Evolutionary conservation across 192 early-diverging fungal genomes (phyloP), one percentile per base, ranked within the genome.

Genomic region (Thamnidium elegans): DNA sequence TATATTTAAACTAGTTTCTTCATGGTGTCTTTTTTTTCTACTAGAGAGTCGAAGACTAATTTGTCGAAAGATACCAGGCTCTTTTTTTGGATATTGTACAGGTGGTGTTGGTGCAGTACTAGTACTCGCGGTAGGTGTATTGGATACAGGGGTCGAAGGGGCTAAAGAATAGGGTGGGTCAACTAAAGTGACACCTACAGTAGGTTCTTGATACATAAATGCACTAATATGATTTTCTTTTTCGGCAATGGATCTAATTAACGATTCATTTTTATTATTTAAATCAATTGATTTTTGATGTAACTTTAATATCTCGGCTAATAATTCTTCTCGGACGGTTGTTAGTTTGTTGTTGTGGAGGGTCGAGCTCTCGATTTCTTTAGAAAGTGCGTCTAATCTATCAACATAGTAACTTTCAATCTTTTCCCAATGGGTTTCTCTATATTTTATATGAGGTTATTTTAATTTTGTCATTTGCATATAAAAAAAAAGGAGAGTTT

Each of bases 211-310:
- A 45, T 59, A 59, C 58, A 59, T 59, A 19, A 59, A 59, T 45
- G 58, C 58, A 43, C 58, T 59, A 19, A 59, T 59, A 44, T 59
- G 36, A 26, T 59, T 59, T 15, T 59, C 58, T 45, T 59, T 43
- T 42, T 59, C 58, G 10, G 58, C 58, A 45, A 59, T 59, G 21
- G 39, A 19, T 14, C 58, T 39, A 45, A 36, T 45, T 44, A 59
- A 42, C 19, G 36, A 21, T 14, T 59, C 58, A n/a, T 44, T 43
- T 26, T 59, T 59, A 23, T n/a, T 11, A 14, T 43, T 59, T 20
- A 59, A 15, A 14, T 59, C 58, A 15, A 59, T 14, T 1, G 58
- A 39, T 59, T 43, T 59, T 15, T 59, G 58, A 45, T 59, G 17
- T 30, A 59, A 17, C 36, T 36, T 31, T 23, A 59, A 36, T 42